These are phyloP conservation scores for Dactylonectria estremocensis DNA, from an alignment of 2,329 filamentous ascomycete species.

Conservation along the genomic window DNA sequence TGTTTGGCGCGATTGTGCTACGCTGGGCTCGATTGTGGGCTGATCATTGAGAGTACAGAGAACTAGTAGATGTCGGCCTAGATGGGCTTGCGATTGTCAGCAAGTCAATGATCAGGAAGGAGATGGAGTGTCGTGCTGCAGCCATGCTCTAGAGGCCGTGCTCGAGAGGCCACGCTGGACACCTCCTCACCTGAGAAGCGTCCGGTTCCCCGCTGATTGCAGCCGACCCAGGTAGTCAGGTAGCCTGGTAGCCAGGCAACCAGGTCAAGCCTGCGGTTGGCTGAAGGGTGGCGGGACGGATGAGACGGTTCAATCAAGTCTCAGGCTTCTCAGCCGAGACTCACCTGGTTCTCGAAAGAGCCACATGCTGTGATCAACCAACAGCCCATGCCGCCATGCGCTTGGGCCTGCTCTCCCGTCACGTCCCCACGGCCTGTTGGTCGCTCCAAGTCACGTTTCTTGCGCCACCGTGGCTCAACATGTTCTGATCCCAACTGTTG, in stretches of 20 bases:
- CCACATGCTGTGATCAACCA: neutral
- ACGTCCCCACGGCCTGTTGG: neutral
- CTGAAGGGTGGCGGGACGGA: neutral
- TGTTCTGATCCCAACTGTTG: neutral
- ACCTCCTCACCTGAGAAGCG: neutral
- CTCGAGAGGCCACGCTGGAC: neutral
- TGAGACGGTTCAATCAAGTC: neutral
- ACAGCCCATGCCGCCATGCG: neutral
- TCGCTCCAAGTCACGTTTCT: neutral
- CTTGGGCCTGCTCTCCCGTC: neutral
- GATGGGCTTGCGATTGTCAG: neutral
- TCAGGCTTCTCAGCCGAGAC: neutral
- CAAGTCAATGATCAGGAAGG: neutral
- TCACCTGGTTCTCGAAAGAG: neutral
- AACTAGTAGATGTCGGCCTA: neutral
- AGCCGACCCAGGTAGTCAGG: neutral
- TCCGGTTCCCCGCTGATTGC: neutral
- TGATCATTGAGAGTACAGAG: neutral
- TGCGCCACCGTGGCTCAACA: slow-evolving; percentile 23
- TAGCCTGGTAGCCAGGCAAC: no score
- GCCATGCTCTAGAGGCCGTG: neutral
- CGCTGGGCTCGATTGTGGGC: neutral
- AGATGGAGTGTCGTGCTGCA: neutral
- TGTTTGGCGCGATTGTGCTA: neutral
- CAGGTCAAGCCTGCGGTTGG: neutral